phyloP scores from a whole-genome alignment of 345 rosid species.

The Atalantia buxifolia region DNA sequence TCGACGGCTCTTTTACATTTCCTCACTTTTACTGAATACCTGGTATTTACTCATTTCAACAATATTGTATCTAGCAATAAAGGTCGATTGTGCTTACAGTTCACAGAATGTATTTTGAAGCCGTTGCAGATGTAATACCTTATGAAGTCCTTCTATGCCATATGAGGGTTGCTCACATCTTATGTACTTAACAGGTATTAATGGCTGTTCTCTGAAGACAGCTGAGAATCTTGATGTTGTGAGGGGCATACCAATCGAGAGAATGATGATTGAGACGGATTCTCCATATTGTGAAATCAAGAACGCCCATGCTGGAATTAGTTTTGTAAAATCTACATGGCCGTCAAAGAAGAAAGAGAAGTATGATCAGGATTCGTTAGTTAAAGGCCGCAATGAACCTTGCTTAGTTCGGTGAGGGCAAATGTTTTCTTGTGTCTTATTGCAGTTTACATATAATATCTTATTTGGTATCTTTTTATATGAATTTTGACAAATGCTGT shows the following conservation, averaged over 20 bases:
- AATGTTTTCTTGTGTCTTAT: not conserved
- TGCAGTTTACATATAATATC: not conserved
- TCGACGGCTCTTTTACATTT: not conserved
- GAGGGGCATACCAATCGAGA: conserved; percentile 67
- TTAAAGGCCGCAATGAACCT: conserved; percentile 96
- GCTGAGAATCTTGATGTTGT: conserved; percentile 81
- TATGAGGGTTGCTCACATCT: not conserved
- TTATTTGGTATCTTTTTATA: not conserved
- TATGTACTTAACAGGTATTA: conserved; percentile 51
- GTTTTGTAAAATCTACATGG: conserved; percentile 63
- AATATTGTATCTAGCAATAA: not conserved
- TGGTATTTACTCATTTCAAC: not conserved
- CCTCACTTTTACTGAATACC: not conserved
- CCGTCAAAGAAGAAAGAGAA: conserved; percentile 94
- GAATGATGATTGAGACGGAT: conserved; percentile 97
- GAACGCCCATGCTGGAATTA: conserved; percentile 78
- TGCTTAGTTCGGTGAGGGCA: conserved; percentile 77
- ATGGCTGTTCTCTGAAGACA: conserved; percentile 88
- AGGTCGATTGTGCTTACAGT: not conserved
- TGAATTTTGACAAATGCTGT: not conserved
- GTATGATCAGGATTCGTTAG: conserved; percentile 64
- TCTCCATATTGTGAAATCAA: conserved; percentile 96
- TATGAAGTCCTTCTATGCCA: not conserved
- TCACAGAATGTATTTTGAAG: not conserved
- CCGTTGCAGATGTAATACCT: not conserved